Conservation (phyloP, 768 basidiomycete species). For the Russula earlei region DNA sequence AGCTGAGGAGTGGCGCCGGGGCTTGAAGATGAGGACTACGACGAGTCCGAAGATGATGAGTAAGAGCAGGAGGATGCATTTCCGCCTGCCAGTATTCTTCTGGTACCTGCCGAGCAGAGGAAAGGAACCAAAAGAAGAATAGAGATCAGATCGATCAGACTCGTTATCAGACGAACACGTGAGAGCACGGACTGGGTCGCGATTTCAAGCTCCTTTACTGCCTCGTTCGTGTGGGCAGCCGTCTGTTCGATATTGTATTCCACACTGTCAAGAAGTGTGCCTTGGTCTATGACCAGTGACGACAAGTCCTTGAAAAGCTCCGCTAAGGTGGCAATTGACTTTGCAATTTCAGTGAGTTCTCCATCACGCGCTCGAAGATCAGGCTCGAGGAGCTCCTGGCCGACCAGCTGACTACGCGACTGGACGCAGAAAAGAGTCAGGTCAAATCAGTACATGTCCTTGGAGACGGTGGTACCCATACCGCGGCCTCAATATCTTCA, state of each 20-base stretch:
- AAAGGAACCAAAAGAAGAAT: background rate
- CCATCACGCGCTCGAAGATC: slow-evolving; percentile 43
- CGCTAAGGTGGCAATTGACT: slow-evolving; percentile 82
- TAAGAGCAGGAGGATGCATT: slow-evolving; percentile 86
- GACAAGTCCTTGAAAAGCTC: slow-evolving; percentile 96
- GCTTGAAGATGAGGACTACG: slow-evolving; percentile 88
- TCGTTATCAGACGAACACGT: slow-evolving; percentile 12
- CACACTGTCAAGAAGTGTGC: slow-evolving; percentile 89
- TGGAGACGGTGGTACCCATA: slow-evolving; percentile 27
- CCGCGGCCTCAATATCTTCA: slow-evolving; percentile 84
- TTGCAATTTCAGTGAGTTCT: slow-evolving; percentile 84
- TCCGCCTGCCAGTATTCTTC: slow-evolving; percentile 84
- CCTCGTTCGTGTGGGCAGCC: slow-evolving; percentile 68
- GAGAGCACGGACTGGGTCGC: slow-evolving; percentile 61
- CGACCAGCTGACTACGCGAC: slow-evolving; percentile 28
- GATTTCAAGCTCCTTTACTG: slow-evolving; percentile 72
- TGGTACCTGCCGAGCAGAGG: slow-evolving; percentile 67
- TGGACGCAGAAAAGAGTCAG: slow-evolving; percentile 20
- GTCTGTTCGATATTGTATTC: slow-evolving; percentile 98
- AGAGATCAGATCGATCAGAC: slow-evolving; percentile 2
- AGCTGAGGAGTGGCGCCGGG: slow-evolving; percentile 43
- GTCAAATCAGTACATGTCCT: slow-evolving; percentile 1
- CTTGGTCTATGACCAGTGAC: slow-evolving; percentile 92
- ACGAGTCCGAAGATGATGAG: slow-evolving; percentile 85
- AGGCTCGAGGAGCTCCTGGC: slow-evolving; percentile 30